Percentiles rank a stretch among this genome's conserved stretches.
Conservation (phyloP, 305 asterid species). For the Plantago coronopus region DNA sequence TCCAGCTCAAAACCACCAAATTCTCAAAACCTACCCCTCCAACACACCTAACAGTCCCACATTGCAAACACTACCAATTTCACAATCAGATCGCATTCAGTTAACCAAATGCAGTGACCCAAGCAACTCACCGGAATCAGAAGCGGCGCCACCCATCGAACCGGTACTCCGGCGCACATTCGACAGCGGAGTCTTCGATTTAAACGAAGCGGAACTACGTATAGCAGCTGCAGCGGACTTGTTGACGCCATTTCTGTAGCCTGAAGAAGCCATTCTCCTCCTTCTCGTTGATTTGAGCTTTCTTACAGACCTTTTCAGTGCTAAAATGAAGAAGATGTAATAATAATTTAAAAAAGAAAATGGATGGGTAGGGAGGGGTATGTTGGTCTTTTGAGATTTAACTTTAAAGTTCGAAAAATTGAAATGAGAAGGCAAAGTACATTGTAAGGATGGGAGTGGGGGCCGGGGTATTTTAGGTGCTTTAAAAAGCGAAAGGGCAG, state of each 20-base stretch:
- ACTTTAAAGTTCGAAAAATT: constrained; percentile 29
- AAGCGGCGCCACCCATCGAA: constrained; percentile 26
- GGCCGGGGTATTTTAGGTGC: constrained; percentile 26
- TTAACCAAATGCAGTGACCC: constrained; percentile 13
- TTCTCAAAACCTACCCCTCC: too few relatives aligned
- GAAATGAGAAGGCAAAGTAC: neutral
- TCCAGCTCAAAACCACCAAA: neutral
- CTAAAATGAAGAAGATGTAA: neutral
- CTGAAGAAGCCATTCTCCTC: constrained; percentile 56
- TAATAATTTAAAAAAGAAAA: neutral
- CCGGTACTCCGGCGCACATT: constrained; percentile 36
- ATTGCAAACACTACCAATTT: constrained; percentile 11
- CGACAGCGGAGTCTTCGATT: constrained; percentile 34
- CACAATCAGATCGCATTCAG: constrained; percentile 35
- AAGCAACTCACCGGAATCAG: constrained; percentile 53
- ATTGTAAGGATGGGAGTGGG: constrained; percentile 28
- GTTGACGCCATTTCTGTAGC: constrained; percentile 54
- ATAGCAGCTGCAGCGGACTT: constrained; percentile 54
- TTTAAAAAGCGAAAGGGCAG: constrained; percentile 1
- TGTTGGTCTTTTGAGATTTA: constrained; percentile 22
- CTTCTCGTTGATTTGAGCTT: constrained; percentile 6
- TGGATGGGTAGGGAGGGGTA: constrained; percentile 28
- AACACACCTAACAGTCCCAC: neutral
- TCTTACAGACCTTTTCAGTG: neutral
- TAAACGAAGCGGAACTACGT: constrained; percentile 47